Evolutionary conservation across 2,329 filamentous ascomycete genomes (phyloP).

Genomic region (Juglanconis juglandina): DNA sequence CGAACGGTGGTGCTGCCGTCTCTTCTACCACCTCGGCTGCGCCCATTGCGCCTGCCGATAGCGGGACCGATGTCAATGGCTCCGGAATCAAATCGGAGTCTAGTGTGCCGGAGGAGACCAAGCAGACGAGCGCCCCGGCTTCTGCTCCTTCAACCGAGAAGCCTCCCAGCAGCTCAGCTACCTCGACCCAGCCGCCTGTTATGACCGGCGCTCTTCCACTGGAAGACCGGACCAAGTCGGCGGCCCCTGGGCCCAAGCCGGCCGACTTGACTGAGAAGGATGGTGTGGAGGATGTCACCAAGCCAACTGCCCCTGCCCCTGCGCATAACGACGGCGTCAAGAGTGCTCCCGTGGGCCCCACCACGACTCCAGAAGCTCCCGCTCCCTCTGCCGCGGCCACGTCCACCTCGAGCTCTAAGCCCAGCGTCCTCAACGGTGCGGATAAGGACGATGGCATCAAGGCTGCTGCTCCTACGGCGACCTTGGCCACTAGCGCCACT

Average conservation of each 20-base stretch:
- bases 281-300: constrained; percentile 6
- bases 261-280: constrained; percentile 7
- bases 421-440: not conserved
- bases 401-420: not conserved
- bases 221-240: not conserved
- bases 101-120: constrained; percentile 7
- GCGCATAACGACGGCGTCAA: not conserved
- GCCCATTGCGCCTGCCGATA: not conserved
- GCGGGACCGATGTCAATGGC: constrained; percentile 8
- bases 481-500: not conserved
- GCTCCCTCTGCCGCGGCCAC: not conserved
- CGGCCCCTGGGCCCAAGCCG: constrained; percentile 4
- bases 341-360: not conserved
- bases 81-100: constrained; percentile 7
- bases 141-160: constrained; percentile 1
- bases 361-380: not conserved
- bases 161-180: not conserved
- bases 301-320: not conserved
- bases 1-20: constrained; percentile 7
- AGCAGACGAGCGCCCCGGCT: constrained; percentile 8
- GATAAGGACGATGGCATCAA: not conserved
- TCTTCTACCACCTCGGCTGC: not conserved
- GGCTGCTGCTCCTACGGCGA: not conserved
- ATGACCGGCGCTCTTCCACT: constrained; percentile 14
- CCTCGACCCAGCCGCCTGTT: constrained; percentile 4